These are phyloP conservation scores for Quercus dentata DNA, from an alignment of 306 rosid genomes.

Conservation along the genomic window DNA sequence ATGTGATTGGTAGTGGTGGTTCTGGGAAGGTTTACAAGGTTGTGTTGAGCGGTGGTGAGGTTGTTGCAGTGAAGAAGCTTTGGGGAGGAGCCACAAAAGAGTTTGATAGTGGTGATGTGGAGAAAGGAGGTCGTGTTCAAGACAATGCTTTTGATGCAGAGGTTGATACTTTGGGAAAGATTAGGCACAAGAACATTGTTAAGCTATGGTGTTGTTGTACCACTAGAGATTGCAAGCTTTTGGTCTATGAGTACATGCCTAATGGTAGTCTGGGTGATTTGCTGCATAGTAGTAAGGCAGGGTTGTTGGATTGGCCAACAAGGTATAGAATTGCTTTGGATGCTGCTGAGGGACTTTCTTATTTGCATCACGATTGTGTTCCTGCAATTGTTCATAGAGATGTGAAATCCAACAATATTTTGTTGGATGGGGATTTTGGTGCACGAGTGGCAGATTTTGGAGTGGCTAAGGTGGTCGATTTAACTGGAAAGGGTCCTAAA, in stretches of 20 bases:
- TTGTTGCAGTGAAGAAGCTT: conserved; percentile 82
- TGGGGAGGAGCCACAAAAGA: conserved; percentile 49
- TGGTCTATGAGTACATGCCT: conserved; percentile 97
- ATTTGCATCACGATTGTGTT: conserved; percentile 92
- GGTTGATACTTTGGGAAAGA: conserved; percentile 81
- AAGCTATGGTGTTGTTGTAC: conserved; percentile 96
- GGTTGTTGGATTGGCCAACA: conserved; percentile 84
- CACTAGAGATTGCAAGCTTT: conserved; percentile 71
- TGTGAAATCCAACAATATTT: conserved; percentile 83
- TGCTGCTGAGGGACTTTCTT: conserved; percentile 94
- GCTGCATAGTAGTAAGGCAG: conserved; percentile 78
- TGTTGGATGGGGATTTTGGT: conserved; percentile 77
- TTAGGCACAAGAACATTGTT: conserved; percentile 94
- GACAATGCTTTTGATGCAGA: conserved; percentile 79
- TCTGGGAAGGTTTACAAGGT: conserved; percentile 95
- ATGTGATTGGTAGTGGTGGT: conserved; percentile 76
- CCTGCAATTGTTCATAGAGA: conserved; percentile 94
- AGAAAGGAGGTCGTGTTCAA: conserved; percentile 45
- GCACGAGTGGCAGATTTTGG: conserved; percentile 96
- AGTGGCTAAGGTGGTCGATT: conserved; percentile 74
- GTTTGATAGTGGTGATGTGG: conserved; percentile 44
- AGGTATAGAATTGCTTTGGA: conserved; percentile 84
- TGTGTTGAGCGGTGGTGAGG: conserved; percentile 61
- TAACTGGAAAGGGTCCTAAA: conserved; percentile 49
- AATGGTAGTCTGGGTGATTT: conserved; percentile 91